phyloP scores from a whole-genome alignment of 768 basidiomycete genomes.

The Boletus reticuloceps region DNA sequence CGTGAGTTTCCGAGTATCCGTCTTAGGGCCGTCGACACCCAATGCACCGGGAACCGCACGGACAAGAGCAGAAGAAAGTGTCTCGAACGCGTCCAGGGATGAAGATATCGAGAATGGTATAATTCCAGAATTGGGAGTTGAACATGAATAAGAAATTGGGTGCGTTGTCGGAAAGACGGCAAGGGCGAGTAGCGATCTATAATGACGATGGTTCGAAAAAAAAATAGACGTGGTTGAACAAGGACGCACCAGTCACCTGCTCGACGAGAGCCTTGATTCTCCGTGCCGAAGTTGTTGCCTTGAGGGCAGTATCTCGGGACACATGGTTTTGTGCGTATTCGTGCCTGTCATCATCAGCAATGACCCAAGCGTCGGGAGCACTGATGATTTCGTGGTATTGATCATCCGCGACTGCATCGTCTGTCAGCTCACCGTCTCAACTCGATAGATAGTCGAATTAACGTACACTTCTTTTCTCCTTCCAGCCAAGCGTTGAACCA shows the following conservation, averaged over 20 bases:
- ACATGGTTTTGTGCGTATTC: slow-evolving; percentile 33
- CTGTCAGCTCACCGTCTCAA: background rate
- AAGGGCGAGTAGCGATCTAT: slow-evolving; percentile 89
- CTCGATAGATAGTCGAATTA: background rate
- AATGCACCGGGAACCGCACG: slow-evolving; percentile 93
- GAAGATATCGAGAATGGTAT: slow-evolving; percentile 78
- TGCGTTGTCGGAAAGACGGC: slow-evolving; percentile 72
- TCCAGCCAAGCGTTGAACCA: slow-evolving; percentile 93
- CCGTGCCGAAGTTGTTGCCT: slow-evolving; percentile 81
- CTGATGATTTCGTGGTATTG: slow-evolving; percentile 86
- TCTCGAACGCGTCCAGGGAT: slow-evolving; percentile 93
- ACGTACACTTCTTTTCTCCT: slow-evolving; percentile 86
- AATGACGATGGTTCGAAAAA: background rate
- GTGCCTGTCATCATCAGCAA: slow-evolving; percentile 63
- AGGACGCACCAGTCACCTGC: slow-evolving; percentile 77
- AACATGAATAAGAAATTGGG: slow-evolving; percentile 78
- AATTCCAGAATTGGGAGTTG: slow-evolving; percentile 82
- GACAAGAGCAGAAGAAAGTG: slow-evolving; percentile 81
- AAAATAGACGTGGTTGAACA: background rate
- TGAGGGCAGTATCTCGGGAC: slow-evolving; percentile 39
- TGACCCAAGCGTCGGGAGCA: slow-evolving; percentile 80
- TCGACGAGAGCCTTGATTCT: slow-evolving; percentile 83
- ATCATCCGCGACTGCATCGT: slow-evolving; percentile 69
- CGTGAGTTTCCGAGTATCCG: slow-evolving; percentile 65
- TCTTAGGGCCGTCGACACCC: slow-evolving; percentile 42